Percentiles rank a stretch among this genome's conserved stretches.
Conservation (phyloP, 139 green algal genomes). For the Tetraselmis chui region DNA sequence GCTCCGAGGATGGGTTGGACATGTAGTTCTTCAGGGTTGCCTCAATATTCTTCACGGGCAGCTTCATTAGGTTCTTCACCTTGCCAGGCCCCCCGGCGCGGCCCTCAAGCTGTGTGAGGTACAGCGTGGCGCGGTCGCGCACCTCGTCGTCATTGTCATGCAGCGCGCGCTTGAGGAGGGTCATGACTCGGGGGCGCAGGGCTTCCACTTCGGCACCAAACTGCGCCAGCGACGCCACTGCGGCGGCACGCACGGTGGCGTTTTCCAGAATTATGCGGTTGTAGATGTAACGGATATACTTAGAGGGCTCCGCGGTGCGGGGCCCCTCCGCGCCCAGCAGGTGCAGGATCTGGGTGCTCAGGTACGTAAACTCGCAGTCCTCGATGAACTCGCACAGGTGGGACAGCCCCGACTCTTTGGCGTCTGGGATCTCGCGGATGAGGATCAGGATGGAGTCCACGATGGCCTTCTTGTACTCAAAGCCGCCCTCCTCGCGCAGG, state of each 20-base stretch:
- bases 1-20: constrained; percentile 36
- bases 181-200: constrained; percentile 65
- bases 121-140: constrained; percentile 90
- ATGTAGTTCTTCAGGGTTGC: constrained; percentile 71
- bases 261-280: constrained; percentile 99
- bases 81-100: constrained; percentile 35
- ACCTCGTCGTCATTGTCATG: constrained; percentile 97
- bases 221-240: constrained; percentile 77
- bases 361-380: constrained; percentile 98
- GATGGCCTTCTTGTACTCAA: constrained; percentile 98
- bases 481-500: constrained; percentile 86
- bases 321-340: constrained; percentile 84
- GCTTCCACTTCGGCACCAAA: constrained; percentile 70
- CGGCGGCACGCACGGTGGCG: constrained; percentile 90
- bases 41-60: constrained; percentile 76
- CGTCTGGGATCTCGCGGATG: constrained; percentile 91
- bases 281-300: constrained; percentile 97
- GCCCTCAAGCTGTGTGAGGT: constrained; percentile 76
- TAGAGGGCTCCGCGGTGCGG: constrained; percentile 21
- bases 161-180: constrained; percentile 86
- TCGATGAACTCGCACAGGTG: constrained; percentile 99
- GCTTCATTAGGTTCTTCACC: constrained; percentile 43
- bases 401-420: constrained; percentile 89
- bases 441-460: constrained; percentile 90
- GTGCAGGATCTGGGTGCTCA: constrained; percentile 92